Base-by-base conservation (phyloP, 2,329 filamentous ascomycete species). In the Arachnopeziza araneosa region DNA sequence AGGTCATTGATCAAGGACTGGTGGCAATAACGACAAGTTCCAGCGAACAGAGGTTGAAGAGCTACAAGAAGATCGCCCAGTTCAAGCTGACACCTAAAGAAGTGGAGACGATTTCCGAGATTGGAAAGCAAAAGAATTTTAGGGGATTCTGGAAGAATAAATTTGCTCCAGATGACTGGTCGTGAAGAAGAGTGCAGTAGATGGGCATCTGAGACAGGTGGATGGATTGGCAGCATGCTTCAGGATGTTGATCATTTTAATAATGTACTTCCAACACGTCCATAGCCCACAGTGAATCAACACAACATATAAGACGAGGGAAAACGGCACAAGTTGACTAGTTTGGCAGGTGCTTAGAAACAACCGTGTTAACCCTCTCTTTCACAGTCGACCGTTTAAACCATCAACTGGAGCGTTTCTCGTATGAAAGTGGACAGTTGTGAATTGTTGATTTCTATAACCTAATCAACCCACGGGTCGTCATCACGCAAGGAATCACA, bases 71-170 rank as follows among this genome's bases (percentile, higher is more conserved):
- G 64, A 62, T 82, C 64, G 77, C 75, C 51, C 74, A 67, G 52
- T 86, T 88, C 68, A 82, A 83, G 75, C 75, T 89, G 64, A 84
- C 83, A 12, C 75, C 79, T 0, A 76, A 79, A 57, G 86, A 89
- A 72, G 74, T 88, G 14, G 72, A 79, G 52, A 78, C 81, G 56
- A 84, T 89, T 62, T 70, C 77, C 0, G 76, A 80, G 65, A 67
- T 79, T 44, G 87, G 87, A 1, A 75, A 75, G 65, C 69, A 84
- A 76, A 86, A 86, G 74, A 83, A 89, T 71, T 84, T 44, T 44
- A 44, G 36, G 17, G 36, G 36, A 12, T 44, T 44, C 17, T 44
- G 36, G 36, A 44, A 44, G 17, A 12, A 14, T 12, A 44, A 44
- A 12, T 44, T 44, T 44, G 36, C 6, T 44, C 36, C 36, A 14